Evolutionary conservation across 139 green algal species (phyloP), one percentile per base, ranked within the genome.

Genomic region (Coelastrella sp.): DNA sequence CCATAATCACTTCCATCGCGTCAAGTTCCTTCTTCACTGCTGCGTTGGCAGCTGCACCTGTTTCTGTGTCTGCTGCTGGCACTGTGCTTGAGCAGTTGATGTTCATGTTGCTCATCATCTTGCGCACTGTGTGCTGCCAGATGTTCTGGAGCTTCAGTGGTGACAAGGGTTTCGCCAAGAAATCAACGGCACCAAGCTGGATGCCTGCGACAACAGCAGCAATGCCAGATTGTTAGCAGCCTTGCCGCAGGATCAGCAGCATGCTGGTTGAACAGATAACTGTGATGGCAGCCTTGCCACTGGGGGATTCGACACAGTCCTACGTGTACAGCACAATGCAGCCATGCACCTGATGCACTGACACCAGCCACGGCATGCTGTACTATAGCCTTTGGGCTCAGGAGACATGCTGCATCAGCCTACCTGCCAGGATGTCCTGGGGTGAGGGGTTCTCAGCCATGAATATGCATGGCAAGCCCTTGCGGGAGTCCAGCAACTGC

Each of bases 81-180:
- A 23, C 43, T 35, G 23, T 68, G 43, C 64, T 38, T 43, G 21
- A 41, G 79, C 79, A 85, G 45, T 85, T 57, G 80, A 86, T 69
- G 66, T 76, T 78, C 80, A 86, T 86, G 50, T 80, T 68, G 67
- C 50, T 37, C 79, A 89, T 83, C 74, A 95, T 91, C 87, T 91
- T 93, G 64, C 93, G 93, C 76, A 96, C 93, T 71, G 92, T 91
- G 79, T 98, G 94, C 89, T 97, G 94, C 94, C 94, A 98, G 59
- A 98, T 96, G 82, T 96, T 97, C 25, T 89, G 89, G 15, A 98
- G 88, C 89, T 96, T 97, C 5, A 94, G 86, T 25, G 88, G 78
- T 5, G 85, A 90, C 6, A 97, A 74, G 8, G 80, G 80, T 9
- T 94, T 94, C 72, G 94, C 94, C 66, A 98, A 73, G 68, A 95